Evolutionary conservation across 208 protist species (phyloP).

Genomic region (Acanthamoeba divionensis): DNA sequence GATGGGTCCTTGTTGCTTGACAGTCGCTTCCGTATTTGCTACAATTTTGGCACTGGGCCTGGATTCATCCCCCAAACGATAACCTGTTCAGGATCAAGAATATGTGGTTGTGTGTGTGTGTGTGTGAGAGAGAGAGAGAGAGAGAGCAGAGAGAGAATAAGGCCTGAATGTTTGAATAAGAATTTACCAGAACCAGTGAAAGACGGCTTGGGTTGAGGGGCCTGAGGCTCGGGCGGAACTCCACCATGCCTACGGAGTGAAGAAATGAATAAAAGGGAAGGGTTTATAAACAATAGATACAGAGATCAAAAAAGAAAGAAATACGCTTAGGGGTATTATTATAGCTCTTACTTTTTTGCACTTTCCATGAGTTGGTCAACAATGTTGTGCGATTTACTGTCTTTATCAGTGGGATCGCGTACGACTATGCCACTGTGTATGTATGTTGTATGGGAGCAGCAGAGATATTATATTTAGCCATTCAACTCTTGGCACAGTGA

Average conservation of each 20-base stretch:
- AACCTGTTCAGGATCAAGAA: not conserved
- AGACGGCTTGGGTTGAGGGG: not conserved
- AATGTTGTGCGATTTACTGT: not conserved
- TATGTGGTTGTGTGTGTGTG: too few relatives aligned
- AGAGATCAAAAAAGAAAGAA: not conserved
- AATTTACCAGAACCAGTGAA: not conserved
- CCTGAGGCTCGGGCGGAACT: not conserved
- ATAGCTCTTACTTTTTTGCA: not conserved
- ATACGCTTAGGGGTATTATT: not conserved
- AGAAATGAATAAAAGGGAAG: not conserved
- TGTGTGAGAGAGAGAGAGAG: too few relatives aligned
- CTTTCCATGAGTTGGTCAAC: not conserved
- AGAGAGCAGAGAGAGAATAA: too few relatives aligned
- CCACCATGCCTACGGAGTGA: not conserved
- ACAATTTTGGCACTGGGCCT: not conserved
- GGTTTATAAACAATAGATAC: not conserved
- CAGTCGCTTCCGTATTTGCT: not conserved
- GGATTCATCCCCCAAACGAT: not conserved
- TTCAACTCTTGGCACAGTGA: too few relatives aligned
- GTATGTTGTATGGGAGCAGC: too few relatives aligned
- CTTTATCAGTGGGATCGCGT: not conserved
- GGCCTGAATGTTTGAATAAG: not conserved
- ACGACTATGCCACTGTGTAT: slow-evolving; percentile 12
- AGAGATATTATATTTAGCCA: too few relatives aligned
- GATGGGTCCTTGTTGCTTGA: not conserved